Evolutionary conservation across 129 eudicot species (phyloP), one percentile per base, ranked within the genome.

Genomic region (Arctium lappa): DNA sequence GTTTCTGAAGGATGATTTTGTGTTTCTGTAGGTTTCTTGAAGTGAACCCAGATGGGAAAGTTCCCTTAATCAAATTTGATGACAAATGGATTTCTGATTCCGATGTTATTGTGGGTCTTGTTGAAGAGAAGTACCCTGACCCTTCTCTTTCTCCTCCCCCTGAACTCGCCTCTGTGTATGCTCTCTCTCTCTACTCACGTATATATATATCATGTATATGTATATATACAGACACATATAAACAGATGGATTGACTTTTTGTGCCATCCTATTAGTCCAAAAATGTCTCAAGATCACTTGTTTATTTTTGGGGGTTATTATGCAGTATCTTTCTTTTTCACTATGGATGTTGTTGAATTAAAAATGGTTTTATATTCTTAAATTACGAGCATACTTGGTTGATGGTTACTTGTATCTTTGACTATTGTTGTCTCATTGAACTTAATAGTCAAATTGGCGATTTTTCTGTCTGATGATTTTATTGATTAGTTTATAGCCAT

Each of bases 41-140:
- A 75, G 89, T 78, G 87, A 88, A 79, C 78, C 97, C 98, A 53
- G 92, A 88, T 82, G 98, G 97, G 77, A 89, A 89, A 60, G 97
- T 94, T 73, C 98, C 98, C 5, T 74, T 90, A 72, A 84, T 90
- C 8, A 94, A 89, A 36, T 89, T 86, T 48, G 90, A 87, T 77
- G 98, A 86, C 2, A 87, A 92, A 76, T 94, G 97, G 97, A 80
- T 92, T 70, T 79, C 95, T 69, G 98, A 94, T 79, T 94, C 98
- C 33, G 98, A 90, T 78, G 98, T 92, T 42, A 92, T 94, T 69
- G 95, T 90, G 75, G 92, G 92, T 18, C 71, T 89, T 22, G 73
- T 92, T 56, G 98, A 94, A 80, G 95, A 94, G 72, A 94, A 91
- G 83, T 92, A 77, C 78, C 98, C 97, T 63, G 85, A 85, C 1